phyloP scores from a whole-genome alignment of 768 basidiomycete species.

The Hypholoma fasciculare region DNA sequence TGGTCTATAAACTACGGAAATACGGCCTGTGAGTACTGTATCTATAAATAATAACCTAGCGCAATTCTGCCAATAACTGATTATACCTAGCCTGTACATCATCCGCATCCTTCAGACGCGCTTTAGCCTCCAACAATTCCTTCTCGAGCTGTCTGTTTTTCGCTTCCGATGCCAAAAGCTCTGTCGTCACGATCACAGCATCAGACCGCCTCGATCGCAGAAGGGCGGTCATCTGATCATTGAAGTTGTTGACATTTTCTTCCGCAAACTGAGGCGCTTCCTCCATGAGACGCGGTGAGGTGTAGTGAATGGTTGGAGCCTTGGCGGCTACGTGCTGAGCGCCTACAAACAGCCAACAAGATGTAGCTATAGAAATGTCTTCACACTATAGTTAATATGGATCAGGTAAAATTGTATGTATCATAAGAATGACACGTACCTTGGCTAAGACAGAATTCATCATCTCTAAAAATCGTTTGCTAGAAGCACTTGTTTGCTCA shows the following conservation, averaged over 20 bases:
- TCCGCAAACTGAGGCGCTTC: neutral
- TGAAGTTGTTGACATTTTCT: neutral
- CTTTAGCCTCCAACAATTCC: no score
- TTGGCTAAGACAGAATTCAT: neutral
- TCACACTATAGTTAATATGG: slow-evolving; percentile 1
- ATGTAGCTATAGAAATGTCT: neutral
- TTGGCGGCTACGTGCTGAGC: slow-evolving; percentile 7
- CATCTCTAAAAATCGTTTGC: neutral
- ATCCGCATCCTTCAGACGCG: no score
- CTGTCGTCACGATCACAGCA: no score
- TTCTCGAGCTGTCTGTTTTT: neutral
- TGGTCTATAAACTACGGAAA: no score
- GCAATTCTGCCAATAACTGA: no score
- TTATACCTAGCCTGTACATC: no score
- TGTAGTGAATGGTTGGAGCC: neutral
- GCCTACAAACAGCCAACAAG: slow-evolving; percentile 11
- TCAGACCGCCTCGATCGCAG: neutral
- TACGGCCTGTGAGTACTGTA: no score
- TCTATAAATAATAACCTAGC: no score
- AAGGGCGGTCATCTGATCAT: slow-evolving; percentile 1
- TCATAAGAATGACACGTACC: neutral
- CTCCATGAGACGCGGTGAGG: slow-evolving; percentile 1
- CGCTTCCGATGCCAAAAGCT: neutral
- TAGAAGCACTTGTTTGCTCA: neutral
- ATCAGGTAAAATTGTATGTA: no score